Conservation (phyloP, 805 yeast species). For the Starmerella powellii region DNA sequence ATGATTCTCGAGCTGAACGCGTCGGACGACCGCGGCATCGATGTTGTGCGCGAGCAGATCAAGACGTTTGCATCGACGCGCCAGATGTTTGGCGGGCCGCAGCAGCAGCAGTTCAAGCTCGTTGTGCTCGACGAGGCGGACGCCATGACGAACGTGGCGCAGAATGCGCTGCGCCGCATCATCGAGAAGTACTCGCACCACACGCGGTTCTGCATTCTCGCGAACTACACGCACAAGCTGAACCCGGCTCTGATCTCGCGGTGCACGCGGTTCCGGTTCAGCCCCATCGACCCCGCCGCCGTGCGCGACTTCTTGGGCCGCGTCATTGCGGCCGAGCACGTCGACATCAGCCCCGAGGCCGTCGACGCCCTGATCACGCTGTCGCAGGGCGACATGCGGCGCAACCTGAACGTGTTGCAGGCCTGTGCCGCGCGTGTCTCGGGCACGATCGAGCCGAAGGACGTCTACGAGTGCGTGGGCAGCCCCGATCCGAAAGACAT, state of each 20-base stretch:
- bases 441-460: constrained; percentile 51
- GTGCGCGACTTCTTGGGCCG: constrained; percentile 53
- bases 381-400: constrained; percentile 94
- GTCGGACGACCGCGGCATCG: constrained; percentile 96
- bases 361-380: constrained; percentile 52
- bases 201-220: constrained; percentile 89
- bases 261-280: constrained; percentile 88
- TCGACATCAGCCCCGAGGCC: constrained; percentile 50
- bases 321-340: constrained; percentile 57
- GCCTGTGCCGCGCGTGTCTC: constrained; percentile 73
- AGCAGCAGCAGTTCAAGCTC: constrained; percentile 64
- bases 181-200: constrained; percentile 89
- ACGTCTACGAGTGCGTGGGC: constrained; percentile 90
- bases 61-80: constrained; percentile 92
- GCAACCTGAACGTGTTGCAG: constrained; percentile 83
- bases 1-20: constrained; percentile 96
- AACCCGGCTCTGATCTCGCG: constrained; percentile 91
- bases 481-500: constrained; percentile 86
- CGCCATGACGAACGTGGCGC: constrained; percentile 96
- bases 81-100: constrained; percentile 53
- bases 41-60: constrained; percentile 92
- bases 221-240: constrained; percentile 89
- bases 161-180: constrained; percentile 83
- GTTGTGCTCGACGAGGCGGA: constrained; percentile 94
- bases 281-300: constrained; percentile 61